Percentiles rank a stretch among this genome's conserved stretches.
These are phyloP conservation scores for Sambucus nigra DNA, from an alignment of 129 eudicot genomes.

Conservation along the genomic window DNA sequence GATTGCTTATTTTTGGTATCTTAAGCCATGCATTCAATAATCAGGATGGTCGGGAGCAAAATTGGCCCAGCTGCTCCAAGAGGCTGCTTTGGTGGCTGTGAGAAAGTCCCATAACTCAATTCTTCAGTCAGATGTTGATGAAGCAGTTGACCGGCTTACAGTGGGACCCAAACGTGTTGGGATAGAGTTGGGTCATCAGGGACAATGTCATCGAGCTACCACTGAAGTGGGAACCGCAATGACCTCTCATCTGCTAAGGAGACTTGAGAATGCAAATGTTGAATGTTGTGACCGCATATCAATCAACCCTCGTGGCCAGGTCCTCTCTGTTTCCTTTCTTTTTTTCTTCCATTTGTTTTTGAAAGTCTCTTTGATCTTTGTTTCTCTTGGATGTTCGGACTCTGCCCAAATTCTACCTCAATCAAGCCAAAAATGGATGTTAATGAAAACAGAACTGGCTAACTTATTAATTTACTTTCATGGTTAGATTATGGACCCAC, in stretches of 20 bases:
- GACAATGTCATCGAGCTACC: conserved; percentile 86
- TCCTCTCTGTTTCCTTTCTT: conserved; percentile 11
- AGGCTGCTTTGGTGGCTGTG: conserved; percentile 93
- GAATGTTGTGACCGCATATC: conserved; percentile 90
- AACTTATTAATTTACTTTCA: not conserved
- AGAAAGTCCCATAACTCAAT: conserved; percentile 58
- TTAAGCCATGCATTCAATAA: conserved; percentile 9
- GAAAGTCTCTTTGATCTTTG: not conserved
- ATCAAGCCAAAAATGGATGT: not conserved
- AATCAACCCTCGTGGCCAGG: conserved; percentile 90
- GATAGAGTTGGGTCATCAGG: conserved; percentile 68
- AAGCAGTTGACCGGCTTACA: conserved; percentile 88
- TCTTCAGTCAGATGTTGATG: conserved; percentile 74
- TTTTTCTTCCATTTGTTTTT: not conserved
- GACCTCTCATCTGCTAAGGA: conserved; percentile 69
- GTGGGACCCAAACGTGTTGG: conserved; percentile 79
- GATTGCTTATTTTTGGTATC: not conserved
- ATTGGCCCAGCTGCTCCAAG: conserved; percentile 91
- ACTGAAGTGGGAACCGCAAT: conserved; percentile 76
- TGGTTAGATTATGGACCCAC: not conserved
- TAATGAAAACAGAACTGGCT: not conserved
- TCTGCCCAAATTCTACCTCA: not conserved
- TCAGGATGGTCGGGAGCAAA: conserved; percentile 97
- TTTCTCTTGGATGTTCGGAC: not conserved
- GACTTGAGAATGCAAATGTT: conserved; percentile 53